phyloP scores from a whole-genome alignment of 495 filamentous ascomycete genomes.

The Geopyxis carbonaria region DNA sequence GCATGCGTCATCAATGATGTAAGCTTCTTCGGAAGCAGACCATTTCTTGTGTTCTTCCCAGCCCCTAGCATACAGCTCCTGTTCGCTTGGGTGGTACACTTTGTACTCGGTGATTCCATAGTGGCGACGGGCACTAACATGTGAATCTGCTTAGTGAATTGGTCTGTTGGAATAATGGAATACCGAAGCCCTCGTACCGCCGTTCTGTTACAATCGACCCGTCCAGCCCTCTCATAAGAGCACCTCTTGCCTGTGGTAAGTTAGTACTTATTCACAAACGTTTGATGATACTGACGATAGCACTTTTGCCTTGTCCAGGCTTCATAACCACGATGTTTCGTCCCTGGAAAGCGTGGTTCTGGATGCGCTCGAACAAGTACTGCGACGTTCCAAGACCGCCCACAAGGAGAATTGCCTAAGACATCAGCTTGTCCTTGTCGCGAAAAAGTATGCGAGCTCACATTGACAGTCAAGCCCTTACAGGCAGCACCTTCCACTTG shows the following conservation, averaged over 20 bases:
- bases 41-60: not conserved
- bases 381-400: slow-evolving; percentile 51
- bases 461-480: slow-evolving; percentile 15
- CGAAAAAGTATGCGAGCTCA: slow-evolving; percentile 1
- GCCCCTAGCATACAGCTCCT: no score
- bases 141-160: no score
- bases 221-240: slow-evolving; percentile 15
- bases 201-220: slow-evolving; percentile 14
- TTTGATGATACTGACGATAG: slow-evolving; percentile 20
- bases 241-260: slow-evolving; percentile 13
- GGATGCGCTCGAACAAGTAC: slow-evolving; percentile 44
- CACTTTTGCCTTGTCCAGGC: slow-evolving; percentile 34
- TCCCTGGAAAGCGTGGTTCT: slow-evolving; percentile 25
- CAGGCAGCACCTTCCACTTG: slow-evolving; percentile 33
- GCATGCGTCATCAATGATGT: not conserved
- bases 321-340: slow-evolving; percentile 37
- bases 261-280: slow-evolving; percentile 13
- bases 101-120: slow-evolving; percentile 7
- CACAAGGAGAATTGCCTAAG: slow-evolving; percentile 44
- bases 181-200: no score
- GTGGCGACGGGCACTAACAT: no score
- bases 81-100: not conserved
- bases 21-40: not conserved
- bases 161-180: no score
- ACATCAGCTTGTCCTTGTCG: slow-evolving; percentile 7